These are phyloP conservation scores for Coffea humblotiana DNA, from an alignment of 305 asterid genomes.

Conservation along the genomic window DNA sequence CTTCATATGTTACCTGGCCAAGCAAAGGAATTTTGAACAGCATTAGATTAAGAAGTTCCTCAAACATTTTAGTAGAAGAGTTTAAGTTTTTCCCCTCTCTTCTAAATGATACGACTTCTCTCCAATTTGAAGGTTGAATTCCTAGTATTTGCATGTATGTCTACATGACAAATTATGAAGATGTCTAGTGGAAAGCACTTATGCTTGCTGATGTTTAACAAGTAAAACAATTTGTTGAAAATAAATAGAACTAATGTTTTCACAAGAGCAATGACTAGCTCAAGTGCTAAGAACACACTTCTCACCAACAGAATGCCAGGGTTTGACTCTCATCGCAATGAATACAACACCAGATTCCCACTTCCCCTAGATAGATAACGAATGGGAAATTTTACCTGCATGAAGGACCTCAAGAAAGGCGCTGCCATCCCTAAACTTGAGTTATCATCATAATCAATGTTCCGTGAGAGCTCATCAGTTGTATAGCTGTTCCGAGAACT, in stretches of 20 bases:
- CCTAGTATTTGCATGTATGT: not conserved
- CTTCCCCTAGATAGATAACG: too few relatives aligned
- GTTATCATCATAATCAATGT: conserved; percentile 65
- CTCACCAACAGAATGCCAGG: too few relatives aligned
- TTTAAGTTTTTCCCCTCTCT: not conserved
- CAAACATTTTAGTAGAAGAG: not conserved
- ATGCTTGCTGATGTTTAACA: not conserved
- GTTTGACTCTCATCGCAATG: too few relatives aligned
- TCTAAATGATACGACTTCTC: too few relatives aligned
- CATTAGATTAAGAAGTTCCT: not conserved
- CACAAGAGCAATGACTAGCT: not conserved
- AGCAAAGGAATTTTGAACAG: too few relatives aligned
- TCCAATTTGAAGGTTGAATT: not conserved
- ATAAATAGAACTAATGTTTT: not conserved
- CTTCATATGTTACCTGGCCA: too few relatives aligned
- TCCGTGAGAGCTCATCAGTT: conserved; percentile 69
- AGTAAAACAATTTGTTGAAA: too few relatives aligned
- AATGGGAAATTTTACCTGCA: conserved; percentile 63
- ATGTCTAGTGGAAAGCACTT: not conserved
- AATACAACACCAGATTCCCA: too few relatives aligned
- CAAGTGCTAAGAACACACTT: too few relatives aligned
- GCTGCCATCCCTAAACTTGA: conserved; percentile 88
- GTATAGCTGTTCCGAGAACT: conserved; percentile 76
- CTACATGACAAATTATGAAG: not conserved
- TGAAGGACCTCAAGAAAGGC: conserved; percentile 94